Base-by-base conservation (phyloP, 1,284 basidiomycete genomes). In the Boletus smithii region DNA sequence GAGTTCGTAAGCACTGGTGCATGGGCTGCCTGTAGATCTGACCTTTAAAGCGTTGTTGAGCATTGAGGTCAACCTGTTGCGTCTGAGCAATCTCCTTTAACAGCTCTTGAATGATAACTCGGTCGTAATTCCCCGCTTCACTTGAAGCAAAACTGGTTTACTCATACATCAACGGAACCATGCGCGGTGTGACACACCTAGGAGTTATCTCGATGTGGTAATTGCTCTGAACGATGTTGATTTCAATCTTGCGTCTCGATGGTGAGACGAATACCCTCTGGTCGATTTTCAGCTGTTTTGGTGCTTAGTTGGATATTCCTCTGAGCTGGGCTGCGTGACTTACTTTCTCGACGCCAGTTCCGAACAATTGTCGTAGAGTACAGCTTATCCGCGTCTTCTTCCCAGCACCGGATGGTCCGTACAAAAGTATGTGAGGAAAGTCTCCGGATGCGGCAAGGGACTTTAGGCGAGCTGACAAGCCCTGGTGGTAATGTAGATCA, bases 71-170 rank as follows among this genome's bases (percentile, higher is more conserved):
- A 7, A 99, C 92, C 65, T 98, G 95, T 64, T 99, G 95, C 3
- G 95, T 99, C 70, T 98, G 95, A 3, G 97, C 97, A 60, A 99
- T 98, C 69, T 99, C 95, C 69, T 99, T 99, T 52, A 99, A 70
- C 44, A 99, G 83, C 58, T 99, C 95, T 65, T 99, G 97, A 43
- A 99, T 95, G 38, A 99, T 91, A 0, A 95, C 81, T 51, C 97
- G 77, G 67, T 99, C 95, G 62, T 91, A 98, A 64, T 88, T 95
- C 8, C 95, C 97, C 1, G 95, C 94, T 71, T 99, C 95, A 57
- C 93, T 95, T 64, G 13, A 53, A 41, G 17, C 16, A 47, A 48
- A 26, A 18, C 3, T 37, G 18, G 48, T 38, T 52, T 42, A 40
- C 32, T 38, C 36, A 10, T 33, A 23, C 23, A 13, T 13, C 34